Base-by-base conservation (phyloP, 192 early-diverging fungal genomes). In the Umbelopsis isabellina region DNA sequence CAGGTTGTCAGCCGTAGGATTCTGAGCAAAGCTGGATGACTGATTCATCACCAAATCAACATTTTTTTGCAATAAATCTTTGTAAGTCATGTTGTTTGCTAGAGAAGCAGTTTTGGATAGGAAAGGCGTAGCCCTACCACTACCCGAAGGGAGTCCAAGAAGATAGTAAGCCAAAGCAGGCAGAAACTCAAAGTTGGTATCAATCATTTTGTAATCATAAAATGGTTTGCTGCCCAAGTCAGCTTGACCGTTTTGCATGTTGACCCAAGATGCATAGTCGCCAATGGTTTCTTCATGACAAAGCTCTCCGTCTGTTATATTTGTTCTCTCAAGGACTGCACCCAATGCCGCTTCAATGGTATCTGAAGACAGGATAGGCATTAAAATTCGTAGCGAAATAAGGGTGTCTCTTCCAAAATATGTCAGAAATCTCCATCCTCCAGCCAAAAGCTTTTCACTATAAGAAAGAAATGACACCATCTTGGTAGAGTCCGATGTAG, bases 281-380 rank as follows among this genome's bases (percentile, higher is more conserved):
- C 65, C 65, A 10, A 66, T 66, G 21, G 65, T 66, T 16, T 66
- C 65, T 47, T 66, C 65, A 46, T 66, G 65, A 41, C 65, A 66
- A 0, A 66, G 45, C 22, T 66, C 41, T 18, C 65, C 65, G 13
- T 46, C 65, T 3, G 65, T 66, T 25, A 44, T 41, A 48, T 66
- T 66, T 9, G 46, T 2, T 47, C 65, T 21, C 20, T 66, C 65
- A 46, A 66, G 20, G 9, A 48, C 65, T 11, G 65, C 65, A 6
- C 65, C 46, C 8, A 66, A 23, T 8, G 46, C 65, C 18, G 65
- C 41, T 46, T 66, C 65, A 48, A 66, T 21, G 1, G 65, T n/a
- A 23, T 46, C 25, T 9, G 41, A 48, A n/a, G 45, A 47, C 20
- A 66, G 45, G 3, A 47, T 22, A 18, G 41, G 45, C 65, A 66